Percentiles rank a stretch among this genome's conserved stretches.
Evolutionary conservation across 441 rosid species (phyloP).

Genomic region (Adansonia gregorii): DNA sequence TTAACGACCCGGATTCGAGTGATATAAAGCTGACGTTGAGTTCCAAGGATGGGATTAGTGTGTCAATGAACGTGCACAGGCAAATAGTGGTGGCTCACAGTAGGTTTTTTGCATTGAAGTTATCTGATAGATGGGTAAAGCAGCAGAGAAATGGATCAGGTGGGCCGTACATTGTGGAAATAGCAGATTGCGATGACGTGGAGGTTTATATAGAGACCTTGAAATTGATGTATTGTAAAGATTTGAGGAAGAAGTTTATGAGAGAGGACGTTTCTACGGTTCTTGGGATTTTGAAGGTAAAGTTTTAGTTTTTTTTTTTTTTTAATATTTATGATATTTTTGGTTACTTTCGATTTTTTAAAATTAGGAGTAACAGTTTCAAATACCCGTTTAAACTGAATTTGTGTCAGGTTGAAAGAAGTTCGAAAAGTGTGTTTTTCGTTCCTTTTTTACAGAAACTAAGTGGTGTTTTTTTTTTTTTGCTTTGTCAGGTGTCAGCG

Average conservation of each 20-base stretch:
- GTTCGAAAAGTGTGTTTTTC: background rate
- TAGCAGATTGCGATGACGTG: conserved; percentile 96
- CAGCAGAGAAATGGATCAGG: conserved; percentile 58
- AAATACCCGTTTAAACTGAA: background rate
- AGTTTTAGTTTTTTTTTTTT: conserved; percentile 1
- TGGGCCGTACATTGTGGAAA: conserved; percentile 78
- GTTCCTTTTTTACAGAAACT: background rate
- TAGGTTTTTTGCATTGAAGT: conserved; percentile 75
- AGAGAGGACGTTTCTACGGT: conserved; percentile 79
- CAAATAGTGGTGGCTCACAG: conserved; percentile 92
- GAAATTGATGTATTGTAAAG: conserved; percentile 89
- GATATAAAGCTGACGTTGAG: conserved; percentile 82
- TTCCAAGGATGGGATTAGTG: conserved; percentile 84
- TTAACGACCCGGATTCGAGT: conserved; percentile 73
- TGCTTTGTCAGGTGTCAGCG: conserved; percentile 79
- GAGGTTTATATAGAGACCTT: conserved; percentile 96
- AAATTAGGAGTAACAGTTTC: background rate
- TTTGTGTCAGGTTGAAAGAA: background rate
- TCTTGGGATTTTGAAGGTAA: conserved; percentile 92
- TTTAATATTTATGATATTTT: background rate
- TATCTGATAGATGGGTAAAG: conserved; percentile 81
- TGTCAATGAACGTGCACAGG: conserved; percentile 77
- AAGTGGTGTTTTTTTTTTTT: conserved; percentile 23
- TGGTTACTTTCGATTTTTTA: background rate
- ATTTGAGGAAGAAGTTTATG: conserved; percentile 91